phyloP scores from a whole-genome alignment of 495 filamentous ascomycete genomes.

The Aspergillus indologenus region DNA sequence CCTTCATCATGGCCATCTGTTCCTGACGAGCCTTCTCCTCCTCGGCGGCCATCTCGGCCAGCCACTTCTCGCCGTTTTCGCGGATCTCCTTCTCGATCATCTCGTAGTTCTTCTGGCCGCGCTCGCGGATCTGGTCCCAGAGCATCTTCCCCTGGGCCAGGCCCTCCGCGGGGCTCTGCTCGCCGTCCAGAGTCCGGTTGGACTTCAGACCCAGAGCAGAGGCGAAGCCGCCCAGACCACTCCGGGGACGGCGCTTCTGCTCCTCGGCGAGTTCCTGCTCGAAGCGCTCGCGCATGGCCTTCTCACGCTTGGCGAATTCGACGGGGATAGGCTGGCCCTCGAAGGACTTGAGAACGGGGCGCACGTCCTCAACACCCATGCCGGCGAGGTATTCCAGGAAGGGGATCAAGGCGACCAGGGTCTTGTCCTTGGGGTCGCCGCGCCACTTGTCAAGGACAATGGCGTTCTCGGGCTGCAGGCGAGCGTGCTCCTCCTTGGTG shows the following conservation, averaged over 20 bases:
- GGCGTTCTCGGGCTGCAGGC: slow-evolving; percentile 87
- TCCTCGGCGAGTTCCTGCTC: slow-evolving; percentile 71
- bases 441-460: slow-evolving; percentile 88
- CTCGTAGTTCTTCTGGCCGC: slow-evolving; percentile 86
- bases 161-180: slow-evolving; percentile 66
- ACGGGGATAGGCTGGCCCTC: slow-evolving; percentile 79
- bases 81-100: slow-evolving; percentile 82
- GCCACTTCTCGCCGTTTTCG: slow-evolving; percentile 89
- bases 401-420: slow-evolving; percentile 82
- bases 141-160: slow-evolving; percentile 90
- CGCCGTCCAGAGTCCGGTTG: slow-evolving; percentile 54
- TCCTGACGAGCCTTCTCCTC: slow-evolving; percentile 85
- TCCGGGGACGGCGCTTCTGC: slow-evolving; percentile 56
- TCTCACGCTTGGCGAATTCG: slow-evolving; percentile 88
- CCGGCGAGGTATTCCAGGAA: slow-evolving; percentile 95
- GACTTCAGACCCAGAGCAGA: slow-evolving; percentile 73
- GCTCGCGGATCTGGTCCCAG: slow-evolving; percentile 85
- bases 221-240: slow-evolving; percentile 60
- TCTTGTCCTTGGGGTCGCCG: slow-evolving; percentile 75
- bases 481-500: slow-evolving; percentile 74
- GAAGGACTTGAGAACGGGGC: slow-evolving; percentile 81
- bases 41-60: slow-evolving; percentile 82
- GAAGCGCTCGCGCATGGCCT: slow-evolving; percentile 74
- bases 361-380: slow-evolving; percentile 85
- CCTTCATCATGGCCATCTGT: slow-evolving; percentile 84